A percentile compares a stretch with the other conserved stretches of the same genome.
phyloP scores from a whole-genome alignment of 106 monocot genomes.

The Vanilla planifolia region DNA sequence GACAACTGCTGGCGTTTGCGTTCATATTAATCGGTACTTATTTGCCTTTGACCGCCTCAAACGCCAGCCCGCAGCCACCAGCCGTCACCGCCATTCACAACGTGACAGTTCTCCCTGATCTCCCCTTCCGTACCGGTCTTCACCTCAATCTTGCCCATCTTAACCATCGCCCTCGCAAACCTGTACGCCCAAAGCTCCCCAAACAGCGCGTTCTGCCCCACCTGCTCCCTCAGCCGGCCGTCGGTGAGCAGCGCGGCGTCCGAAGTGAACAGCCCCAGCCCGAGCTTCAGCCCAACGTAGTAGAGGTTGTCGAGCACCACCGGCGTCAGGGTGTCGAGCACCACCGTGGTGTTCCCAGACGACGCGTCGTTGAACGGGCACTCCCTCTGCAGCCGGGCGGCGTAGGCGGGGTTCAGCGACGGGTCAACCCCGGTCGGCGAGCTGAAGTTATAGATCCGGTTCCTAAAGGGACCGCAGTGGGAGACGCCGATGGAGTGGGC shows the following conservation, averaged over 20 bases:
- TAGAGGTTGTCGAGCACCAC: slow-evolving; percentile 27
- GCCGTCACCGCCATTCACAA: too few species aligned
- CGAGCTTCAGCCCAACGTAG: slow-evolving; percentile 15
- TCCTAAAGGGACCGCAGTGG: slow-evolving; percentile 18
- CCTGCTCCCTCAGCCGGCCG: not conserved
- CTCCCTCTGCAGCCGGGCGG: not conserved
- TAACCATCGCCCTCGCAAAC: slow-evolving; percentile 34
- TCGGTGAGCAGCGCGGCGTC: slow-evolving; percentile 25
- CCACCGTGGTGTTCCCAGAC: slow-evolving; percentile 6
- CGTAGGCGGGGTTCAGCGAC: slow-evolving; percentile 1
- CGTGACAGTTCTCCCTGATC: slow-evolving; percentile 22
- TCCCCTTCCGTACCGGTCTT: slow-evolving; percentile 17
- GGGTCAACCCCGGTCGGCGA: not conserved
- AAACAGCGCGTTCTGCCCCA: not conserved
- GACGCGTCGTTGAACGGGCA: slow-evolving; percentile 5
- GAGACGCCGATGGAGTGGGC: slow-evolving; percentile 31
- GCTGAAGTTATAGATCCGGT: slow-evolving; percentile 18
- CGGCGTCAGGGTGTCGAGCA: slow-evolving; percentile 18
- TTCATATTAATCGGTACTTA: too few species aligned
- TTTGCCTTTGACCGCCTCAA: too few species aligned
- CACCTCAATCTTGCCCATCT: slow-evolving; percentile 36
- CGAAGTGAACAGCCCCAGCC: slow-evolving; percentile 23
- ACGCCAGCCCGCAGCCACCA: too few species aligned
- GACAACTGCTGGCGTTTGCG: too few species aligned
- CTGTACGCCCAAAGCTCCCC: slow-evolving; percentile 8